Percentiles rank a stretch among this genome's conserved stretches.
phyloP scores from a whole-genome alignment of 768 basidiomycete species.

The Amanita phalloides region DNA sequence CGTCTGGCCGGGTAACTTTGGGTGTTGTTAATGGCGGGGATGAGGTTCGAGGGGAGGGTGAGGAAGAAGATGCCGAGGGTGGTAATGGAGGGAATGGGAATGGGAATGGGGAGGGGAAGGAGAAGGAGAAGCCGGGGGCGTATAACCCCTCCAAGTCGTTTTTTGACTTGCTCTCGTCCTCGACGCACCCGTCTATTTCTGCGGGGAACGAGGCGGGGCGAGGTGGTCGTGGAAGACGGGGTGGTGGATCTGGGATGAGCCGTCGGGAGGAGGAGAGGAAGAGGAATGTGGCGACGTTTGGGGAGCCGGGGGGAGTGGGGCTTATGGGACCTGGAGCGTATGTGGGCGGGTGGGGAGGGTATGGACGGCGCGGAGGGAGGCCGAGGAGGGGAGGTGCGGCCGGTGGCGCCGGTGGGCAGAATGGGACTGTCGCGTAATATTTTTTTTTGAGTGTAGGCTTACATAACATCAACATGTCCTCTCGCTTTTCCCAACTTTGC shows the following conservation, averaged over 20 bases:
- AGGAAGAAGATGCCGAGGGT: conserved; percentile 10
- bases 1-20: not conserved
- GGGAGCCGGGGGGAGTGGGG: conserved; percentile 73
- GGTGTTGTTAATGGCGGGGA: conserved; percentile 11
- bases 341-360: conserved; percentile 71
- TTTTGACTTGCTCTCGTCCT: conserved; percentile 60
- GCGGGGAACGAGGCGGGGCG: conserved; percentile 23
- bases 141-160: conserved; percentile 76
- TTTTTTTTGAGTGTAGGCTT: too few species aligned
- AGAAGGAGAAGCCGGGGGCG: conserved; percentile 29
- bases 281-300: conserved; percentile 80
- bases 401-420: conserved; percentile 6
- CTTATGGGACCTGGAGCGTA: conserved; percentile 71
- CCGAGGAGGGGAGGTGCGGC: conserved; percentile 22
- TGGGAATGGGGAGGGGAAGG: conserved; percentile 15
- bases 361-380: conserved; percentile 37
- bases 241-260: conserved; percentile 46
- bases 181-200: conserved; percentile 21
- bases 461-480: too few species aligned
- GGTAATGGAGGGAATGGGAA: too few species aligned
- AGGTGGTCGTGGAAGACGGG: conserved; percentile 27
- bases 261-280: conserved; percentile 78
- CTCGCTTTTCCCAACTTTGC: not conserved
- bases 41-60: conserved; percentile 16
- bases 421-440: conserved; percentile 3